Evolutionary conservation across 2,329 filamentous ascomycete genomes (phyloP).

Genomic region (Venturia pyrina): DNA sequence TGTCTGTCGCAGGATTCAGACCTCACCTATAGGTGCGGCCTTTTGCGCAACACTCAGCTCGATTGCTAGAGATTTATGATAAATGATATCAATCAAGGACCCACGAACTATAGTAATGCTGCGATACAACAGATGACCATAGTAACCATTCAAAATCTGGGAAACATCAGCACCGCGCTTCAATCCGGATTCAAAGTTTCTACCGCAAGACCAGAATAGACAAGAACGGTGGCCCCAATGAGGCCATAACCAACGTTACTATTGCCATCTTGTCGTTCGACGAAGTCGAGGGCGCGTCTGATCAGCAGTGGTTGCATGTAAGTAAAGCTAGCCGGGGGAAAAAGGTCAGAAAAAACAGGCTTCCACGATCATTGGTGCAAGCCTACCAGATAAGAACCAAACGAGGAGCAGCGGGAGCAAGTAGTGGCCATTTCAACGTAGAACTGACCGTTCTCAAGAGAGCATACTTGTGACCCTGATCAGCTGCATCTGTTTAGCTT

Average conservation of each 20-base stretch:
- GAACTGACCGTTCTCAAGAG: not conserved
- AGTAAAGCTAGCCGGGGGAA: not conserved
- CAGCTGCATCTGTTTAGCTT: not conserved
- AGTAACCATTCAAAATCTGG: constrained; percentile 20
- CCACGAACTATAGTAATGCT: constrained; percentile 29
- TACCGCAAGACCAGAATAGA: constrained; percentile 36
- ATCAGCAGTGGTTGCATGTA: not conserved
- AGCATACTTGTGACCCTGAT: not conserved
- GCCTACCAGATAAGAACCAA: not conserved
- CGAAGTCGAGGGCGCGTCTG: not conserved
- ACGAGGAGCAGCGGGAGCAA: not conserved
- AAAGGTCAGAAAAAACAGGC: no score
- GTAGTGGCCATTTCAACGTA: not conserved
- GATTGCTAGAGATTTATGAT: not conserved
- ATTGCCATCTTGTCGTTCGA: constrained; percentile 9
- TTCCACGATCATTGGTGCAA: not conserved
- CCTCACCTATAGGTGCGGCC: not conserved
- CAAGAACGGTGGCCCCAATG: constrained; percentile 31
- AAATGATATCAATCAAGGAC: constrained; percentile 17
- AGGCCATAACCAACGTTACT: constrained; percentile 28
- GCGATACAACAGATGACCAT: constrained; percentile 28
- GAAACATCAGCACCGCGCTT: not conserved
- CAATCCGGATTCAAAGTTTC: constrained; percentile 7
- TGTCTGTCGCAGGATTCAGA: not conserved
- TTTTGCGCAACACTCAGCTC: not conserved